Evolutionary conservation across 192 early-diverging fungal species (phyloP), one percentile per base, ranked within the genome.

Genomic region (Haplosporangium gracile): DNA sequence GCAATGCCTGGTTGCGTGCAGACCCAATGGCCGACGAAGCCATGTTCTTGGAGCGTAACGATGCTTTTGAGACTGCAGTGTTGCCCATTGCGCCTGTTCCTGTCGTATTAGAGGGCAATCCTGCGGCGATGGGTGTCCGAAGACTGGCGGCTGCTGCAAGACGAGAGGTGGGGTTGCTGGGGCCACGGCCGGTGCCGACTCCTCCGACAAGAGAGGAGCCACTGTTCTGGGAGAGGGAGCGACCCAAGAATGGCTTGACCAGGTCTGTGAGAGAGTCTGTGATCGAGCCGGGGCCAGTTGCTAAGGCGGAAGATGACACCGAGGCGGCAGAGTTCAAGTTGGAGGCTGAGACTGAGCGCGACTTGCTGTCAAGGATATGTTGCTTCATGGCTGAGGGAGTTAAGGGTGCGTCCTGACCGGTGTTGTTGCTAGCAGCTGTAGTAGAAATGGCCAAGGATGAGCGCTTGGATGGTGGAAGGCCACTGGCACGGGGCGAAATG

Each of bases 91-190:
- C 84, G 4, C 84, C 79, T 1, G 77, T 76, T 8, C 84, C 84
- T 24, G 75, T 68, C n/a, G 81, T 38, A 38, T 70, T 86, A 2
- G 84, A 2, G 4, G 84, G 84, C 13, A 86, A 36, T 26, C 84
- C 84, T 49, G 84, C 84, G 10, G 84, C 84, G 53, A 86, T 86
- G 24, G 84, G 84, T 8, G 84, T 86, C 16, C 84, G 79, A 0
- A 86, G 65, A 10, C 73, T 76, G 4, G 74, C 75, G 3, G 84
- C 74, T 13, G 84, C 84, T 22, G 78, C 73, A 29, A 86, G 79
- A 36, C 84, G 78, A 7, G 75, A 76, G 32, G 75, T 70, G 1
- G 84, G 79, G 22, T 32, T 81, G 15, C 38, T n/a, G 4, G 78
- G 83, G 47, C 78, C 83, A 34, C 78, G 78, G 18, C 73, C 74